Percentiles rank a stretch among this genome's conserved stretches.
These are phyloP conservation scores for Lepidium sativum DNA, from an alignment of 345 rosid genomes.

Conservation along the genomic window DNA sequence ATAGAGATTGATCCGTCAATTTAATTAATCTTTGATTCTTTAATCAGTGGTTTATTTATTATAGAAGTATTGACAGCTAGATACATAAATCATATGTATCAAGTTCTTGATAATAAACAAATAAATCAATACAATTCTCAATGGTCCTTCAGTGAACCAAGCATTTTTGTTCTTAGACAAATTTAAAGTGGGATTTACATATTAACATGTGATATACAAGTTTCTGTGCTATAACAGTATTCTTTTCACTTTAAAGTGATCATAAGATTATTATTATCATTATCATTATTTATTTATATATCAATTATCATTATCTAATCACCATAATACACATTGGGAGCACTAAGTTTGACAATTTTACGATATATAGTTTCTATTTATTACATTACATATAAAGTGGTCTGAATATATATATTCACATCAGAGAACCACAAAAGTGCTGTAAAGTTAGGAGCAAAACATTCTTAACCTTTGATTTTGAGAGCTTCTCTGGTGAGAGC, in stretches of 20 bases:
- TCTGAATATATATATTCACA: background rate
- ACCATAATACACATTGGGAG: slow-evolving; percentile 10
- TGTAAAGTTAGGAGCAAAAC: slow-evolving; percentile 27
- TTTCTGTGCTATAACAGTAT: background rate
- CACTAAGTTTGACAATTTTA: slow-evolving; percentile 17
- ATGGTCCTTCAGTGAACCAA: background rate
- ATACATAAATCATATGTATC: background rate
- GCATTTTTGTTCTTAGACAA: background rate
- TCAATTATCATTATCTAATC: slow-evolving; percentile 8
- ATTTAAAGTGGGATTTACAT: no score
- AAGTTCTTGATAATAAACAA: background rate
- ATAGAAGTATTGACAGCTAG: no score
- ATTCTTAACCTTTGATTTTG: slow-evolving; percentile 22
- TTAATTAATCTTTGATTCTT: background rate
- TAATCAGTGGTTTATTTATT: no score
- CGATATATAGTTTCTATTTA: background rate
- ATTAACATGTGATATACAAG: background rate
- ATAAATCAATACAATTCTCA: background rate
- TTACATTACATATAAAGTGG: slow-evolving; percentile 2
- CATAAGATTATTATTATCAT: background rate
- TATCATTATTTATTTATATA: background rate
- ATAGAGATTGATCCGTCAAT: background rate
- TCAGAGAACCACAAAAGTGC: slow-evolving; percentile 13
- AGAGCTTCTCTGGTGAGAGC: slow-evolving; percentile 20
- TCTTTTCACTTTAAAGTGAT: slow-evolving; percentile 4